Evolutionary conservation across 2,329 filamentous ascomycete species (phyloP).

Genomic region (Aspergillus sp.): DNA sequence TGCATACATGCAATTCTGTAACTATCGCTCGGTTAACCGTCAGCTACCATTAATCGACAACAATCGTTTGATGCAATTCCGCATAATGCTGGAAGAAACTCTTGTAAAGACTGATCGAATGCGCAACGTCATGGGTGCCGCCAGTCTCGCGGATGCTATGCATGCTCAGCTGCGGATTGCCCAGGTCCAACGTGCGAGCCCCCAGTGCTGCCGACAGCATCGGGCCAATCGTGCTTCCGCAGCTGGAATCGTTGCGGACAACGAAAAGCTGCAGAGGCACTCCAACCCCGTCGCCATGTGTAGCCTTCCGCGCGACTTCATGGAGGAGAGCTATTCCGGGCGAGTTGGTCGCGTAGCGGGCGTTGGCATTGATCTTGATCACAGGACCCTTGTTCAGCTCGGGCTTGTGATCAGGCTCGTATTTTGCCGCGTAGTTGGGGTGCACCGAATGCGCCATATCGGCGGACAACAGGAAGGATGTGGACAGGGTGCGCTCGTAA

Average conservation of each 20-base stretch:
- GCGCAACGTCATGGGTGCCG: slow-evolving; percentile 75
- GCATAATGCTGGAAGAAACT: slow-evolving; percentile 80
- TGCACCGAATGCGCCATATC: slow-evolving; percentile 97
- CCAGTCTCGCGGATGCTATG: slow-evolving; percentile 93
- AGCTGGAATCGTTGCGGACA: slow-evolving; percentile 87
- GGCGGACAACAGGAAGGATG: slow-evolving; percentile 87
- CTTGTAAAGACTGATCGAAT: slow-evolving; percentile 76
- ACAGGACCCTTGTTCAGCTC: slow-evolving; percentile 95
- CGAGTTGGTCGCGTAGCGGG: slow-evolving; percentile 91
- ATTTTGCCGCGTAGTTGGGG: slow-evolving; percentile 87
- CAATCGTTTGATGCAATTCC: slow-evolving; percentile 69
- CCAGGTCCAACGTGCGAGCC: slow-evolving; percentile 79
- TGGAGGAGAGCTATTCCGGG: slow-evolving; percentile 89
- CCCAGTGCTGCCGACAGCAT: slow-evolving; percentile 85
- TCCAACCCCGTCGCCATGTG: slow-evolving; percentile 47
- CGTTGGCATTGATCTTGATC: slow-evolving; percentile 97
- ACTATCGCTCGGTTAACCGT: too few relatives aligned
- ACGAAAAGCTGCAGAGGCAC: slow-evolving; percentile 94
- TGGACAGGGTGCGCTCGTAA: slow-evolving; percentile 84
- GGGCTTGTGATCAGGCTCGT: slow-evolving; percentile 81
- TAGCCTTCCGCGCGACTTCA: slow-evolving; percentile 63
- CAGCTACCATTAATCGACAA: slow-evolving; percentile 77
- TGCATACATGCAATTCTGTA: too few relatives aligned
- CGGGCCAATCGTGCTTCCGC: slow-evolving; percentile 95
- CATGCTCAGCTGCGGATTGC: slow-evolving; percentile 93